These are phyloP conservation scores for Xylaria intraflava DNA, from an alignment of 495 filamentous ascomycete genomes.

Conservation along the genomic window DNA sequence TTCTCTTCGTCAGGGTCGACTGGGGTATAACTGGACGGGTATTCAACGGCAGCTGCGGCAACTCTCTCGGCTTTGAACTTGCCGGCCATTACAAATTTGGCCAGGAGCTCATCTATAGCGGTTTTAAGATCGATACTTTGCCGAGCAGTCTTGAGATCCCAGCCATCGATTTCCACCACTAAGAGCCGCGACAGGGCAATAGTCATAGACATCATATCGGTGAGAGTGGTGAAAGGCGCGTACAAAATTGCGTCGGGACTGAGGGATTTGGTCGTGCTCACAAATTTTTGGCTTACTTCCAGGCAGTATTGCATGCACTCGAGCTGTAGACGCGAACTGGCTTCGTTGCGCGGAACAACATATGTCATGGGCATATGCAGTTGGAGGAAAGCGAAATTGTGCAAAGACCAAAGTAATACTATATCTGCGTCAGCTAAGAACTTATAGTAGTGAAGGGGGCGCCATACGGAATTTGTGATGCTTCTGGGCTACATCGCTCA, in stretches of 20 bases:
- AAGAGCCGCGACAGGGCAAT: conserved; percentile 22
- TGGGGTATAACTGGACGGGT: conserved; percentile 4
- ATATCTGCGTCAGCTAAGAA: background rate
- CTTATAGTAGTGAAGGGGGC: background rate
- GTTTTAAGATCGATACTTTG: conserved; percentile 16
- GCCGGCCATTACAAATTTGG: conserved; percentile 2
- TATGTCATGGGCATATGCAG: conserved; percentile 27
- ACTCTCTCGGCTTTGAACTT: conserved; percentile 7
- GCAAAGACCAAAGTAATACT: conserved; percentile 25
- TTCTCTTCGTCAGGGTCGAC: conserved; percentile 14
- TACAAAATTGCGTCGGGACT: conserved; percentile 16
- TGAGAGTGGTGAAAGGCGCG: conserved; percentile 15
- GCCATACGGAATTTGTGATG: conserved; percentile 11
- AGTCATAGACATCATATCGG: conserved; percentile 22
- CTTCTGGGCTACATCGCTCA: conserved; percentile 3
- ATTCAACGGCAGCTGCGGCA: conserved; percentile 9
- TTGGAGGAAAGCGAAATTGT: conserved; percentile 23
- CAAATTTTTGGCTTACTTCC: conserved; percentile 19
- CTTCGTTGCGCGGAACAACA: conserved; percentile 13
- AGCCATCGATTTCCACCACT: conserved; percentile 20
- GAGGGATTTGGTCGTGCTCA: conserved; percentile 5
- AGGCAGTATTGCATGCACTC: conserved; percentile 25
- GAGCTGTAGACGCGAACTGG: conserved; percentile 14
- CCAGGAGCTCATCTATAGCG: conserved; percentile 14
- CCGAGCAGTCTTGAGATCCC: conserved; percentile 21